phyloP scores from a whole-genome alignment of 129 eudicot genomes.

The Chrysanthemum lavandulifolium region DNA sequence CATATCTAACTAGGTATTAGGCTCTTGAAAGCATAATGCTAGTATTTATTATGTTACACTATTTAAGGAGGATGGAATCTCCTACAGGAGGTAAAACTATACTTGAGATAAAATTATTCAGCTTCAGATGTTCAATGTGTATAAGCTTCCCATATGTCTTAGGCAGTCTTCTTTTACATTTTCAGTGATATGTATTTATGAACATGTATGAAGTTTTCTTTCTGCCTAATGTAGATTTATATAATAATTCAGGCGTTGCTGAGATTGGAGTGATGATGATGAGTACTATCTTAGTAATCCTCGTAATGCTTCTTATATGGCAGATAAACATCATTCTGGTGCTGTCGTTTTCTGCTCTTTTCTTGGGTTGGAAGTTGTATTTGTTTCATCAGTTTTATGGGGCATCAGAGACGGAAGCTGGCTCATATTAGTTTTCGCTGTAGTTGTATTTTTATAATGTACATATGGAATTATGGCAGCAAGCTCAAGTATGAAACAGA shows the following conservation, averaged over 20 bases:
- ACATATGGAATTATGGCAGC: conserved; percentile 95
- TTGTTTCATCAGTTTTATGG: conserved; percentile 83
- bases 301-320: conserved; percentile 98
- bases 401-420: conserved; percentile 93
- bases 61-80: neutral
- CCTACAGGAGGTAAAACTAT: neutral
- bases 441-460: conserved; percentile 65
- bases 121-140: neutral
- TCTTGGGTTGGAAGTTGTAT: conserved; percentile 67
- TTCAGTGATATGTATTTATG: conserved; percentile 5
- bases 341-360: conserved; percentile 57
- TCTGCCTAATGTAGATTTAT: conserved; percentile 27
- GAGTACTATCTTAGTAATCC: conserved; percentile 80
- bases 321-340: conserved; percentile 71
- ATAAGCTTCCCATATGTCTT: neutral
- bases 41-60: neutral
- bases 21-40: neutral
- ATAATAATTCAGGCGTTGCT: conserved; percentile 64
- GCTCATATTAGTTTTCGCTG: conserved; percentile 76
- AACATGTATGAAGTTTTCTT: conserved; percentile 5
- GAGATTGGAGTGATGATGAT: conserved; percentile 96
- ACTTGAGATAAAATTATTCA: neutral
- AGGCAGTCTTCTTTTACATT: neutral
- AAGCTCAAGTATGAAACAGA: conserved; percentile 87
- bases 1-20: neutral